Percentiles rank a stretch among this genome's conserved stretches.
phyloP scores from a whole-genome alignment of 306 rosid genomes.

The Begonia peltatifolia region DNA sequence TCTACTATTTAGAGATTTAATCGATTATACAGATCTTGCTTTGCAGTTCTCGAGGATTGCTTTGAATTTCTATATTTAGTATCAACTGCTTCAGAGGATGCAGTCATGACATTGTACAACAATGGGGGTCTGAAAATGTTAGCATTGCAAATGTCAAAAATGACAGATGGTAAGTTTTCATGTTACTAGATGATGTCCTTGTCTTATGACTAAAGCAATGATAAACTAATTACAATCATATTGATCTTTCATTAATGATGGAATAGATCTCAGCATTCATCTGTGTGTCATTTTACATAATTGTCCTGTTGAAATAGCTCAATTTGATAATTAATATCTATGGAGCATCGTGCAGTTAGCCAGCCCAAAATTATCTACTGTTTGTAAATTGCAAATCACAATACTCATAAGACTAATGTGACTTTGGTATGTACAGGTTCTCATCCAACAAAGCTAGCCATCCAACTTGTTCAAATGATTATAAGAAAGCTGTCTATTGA shows the following conservation, averaged over 20 bases:
- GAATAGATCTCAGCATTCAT: no score
- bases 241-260: no score
- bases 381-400: neutral
- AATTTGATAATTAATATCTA: neutral
- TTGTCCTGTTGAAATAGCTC: no score
- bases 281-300: no score
- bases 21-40: slow-evolving; percentile 32
- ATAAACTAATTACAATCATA: no score
- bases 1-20: neutral
- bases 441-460: slow-evolving; percentile 40
- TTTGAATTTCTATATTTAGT: slow-evolving; percentile 73
- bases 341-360: neutral
- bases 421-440: slow-evolving; percentile 32
- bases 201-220: no score
- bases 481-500: slow-evolving; percentile 42
- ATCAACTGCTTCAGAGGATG: slow-evolving; percentile 49
- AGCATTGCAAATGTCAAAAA: slow-evolving; percentile 45
- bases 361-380: neutral
- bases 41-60: slow-evolving; percentile 55
- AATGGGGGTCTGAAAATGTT: slow-evolving; percentile 45
- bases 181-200: neutral
- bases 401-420: neutral
- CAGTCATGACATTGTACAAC: slow-evolving; percentile 33
- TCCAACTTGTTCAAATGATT: slow-evolving; percentile 49
- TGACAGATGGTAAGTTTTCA: slow-evolving; percentile 53